These are phyloP conservation scores for Yamadazyma sp. DNA, from an alignment of 1,139 yeast species.

Conservation along the genomic window DNA sequence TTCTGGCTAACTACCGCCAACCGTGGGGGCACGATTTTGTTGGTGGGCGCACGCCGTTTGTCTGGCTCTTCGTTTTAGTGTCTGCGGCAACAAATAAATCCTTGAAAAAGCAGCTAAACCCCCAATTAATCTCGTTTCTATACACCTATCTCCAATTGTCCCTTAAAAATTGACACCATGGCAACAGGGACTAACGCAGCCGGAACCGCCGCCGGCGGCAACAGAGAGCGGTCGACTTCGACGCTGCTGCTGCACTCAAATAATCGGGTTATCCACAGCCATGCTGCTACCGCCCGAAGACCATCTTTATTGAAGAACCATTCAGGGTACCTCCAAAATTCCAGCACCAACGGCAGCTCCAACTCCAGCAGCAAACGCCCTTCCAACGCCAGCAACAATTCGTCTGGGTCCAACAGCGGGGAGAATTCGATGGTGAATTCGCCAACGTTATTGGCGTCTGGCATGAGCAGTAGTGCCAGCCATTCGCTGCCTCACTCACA, in stretches of 20 bases:
- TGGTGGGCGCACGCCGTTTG: no score
- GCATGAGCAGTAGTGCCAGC: background rate
- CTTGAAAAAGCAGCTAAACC: no score
- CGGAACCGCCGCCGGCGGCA: background rate
- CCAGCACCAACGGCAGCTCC: slow-evolving; percentile 2
- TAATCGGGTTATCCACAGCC: slow-evolving; percentile 12
- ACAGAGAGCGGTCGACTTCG: slow-evolving; percentile 10
- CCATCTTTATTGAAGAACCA: slow-evolving; percentile 24
- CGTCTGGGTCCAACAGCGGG: slow-evolving; percentile 12
- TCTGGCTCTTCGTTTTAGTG: no score
- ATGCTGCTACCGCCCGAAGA: slow-evolving; percentile 17
- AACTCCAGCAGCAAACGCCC: slow-evolving; percentile 7
- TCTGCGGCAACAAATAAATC: slow-evolving; percentile 1
- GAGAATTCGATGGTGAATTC: slow-evolving; percentile 13
- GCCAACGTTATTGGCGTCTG: slow-evolving; percentile 10
- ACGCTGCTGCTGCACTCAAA: slow-evolving; percentile 7
- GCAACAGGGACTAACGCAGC: slow-evolving; percentile 1
- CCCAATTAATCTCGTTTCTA: no score
- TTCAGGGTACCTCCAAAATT: slow-evolving; percentile 14
- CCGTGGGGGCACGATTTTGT: no score
- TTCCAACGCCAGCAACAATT: slow-evolving; percentile 8
- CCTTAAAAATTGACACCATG: background rate
- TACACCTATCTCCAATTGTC: background rate
- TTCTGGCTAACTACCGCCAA: no score
- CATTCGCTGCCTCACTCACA: background rate